Evolutionary conservation across 805 yeast species (phyloP), one percentile per base, ranked within the genome.

Genomic region (Starmerella cellae): DNA sequence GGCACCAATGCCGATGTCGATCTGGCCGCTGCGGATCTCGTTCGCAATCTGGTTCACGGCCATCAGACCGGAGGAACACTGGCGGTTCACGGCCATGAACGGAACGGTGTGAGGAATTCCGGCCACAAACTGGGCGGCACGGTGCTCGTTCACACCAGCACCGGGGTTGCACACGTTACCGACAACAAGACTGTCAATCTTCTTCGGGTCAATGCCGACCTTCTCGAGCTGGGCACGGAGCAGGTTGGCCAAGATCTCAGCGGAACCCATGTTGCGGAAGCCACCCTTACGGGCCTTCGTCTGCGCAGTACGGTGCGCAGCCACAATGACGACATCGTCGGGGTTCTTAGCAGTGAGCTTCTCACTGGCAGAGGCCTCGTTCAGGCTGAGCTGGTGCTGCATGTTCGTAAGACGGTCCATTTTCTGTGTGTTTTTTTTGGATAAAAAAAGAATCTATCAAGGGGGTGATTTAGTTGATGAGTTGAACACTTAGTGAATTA

Each of bases 101-200:
- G 94, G 87, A 13, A 79, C 70, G 2, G 76, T 63, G 60, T 79
- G 66, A 28, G 96, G 96, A 41, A 87, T 71, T 29, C 95, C 96
- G 11, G 96, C 91, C 18, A 87, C 91, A 44, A 87, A 70, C 51
- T 74, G 69, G 33, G 96, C 95, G 38, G 94, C 95, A 54, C 39
- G 39, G 31, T 36, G 39, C 32, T 36, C 39, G 23, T 36, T 36
- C 42, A 91, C 95, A 55, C 96, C 97, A 20, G 96, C 93, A 34
- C 94, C 95, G 37, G 75, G 73, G 66, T 87, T 84, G 58, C 87
- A 71, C 22, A 88, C 96, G 61, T 88, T 88, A 52, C 97, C 97
- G 49, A 83, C 78, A 26, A 79, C 79, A 45, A 88, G 78, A 56
- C 88, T 96, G 54, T 80, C 94, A 47, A 88, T 77, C 51, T 75